Evolutionary conservation across 345 rosid genomes (phyloP).

Genomic region (Schrenkiella parvula): DNA sequence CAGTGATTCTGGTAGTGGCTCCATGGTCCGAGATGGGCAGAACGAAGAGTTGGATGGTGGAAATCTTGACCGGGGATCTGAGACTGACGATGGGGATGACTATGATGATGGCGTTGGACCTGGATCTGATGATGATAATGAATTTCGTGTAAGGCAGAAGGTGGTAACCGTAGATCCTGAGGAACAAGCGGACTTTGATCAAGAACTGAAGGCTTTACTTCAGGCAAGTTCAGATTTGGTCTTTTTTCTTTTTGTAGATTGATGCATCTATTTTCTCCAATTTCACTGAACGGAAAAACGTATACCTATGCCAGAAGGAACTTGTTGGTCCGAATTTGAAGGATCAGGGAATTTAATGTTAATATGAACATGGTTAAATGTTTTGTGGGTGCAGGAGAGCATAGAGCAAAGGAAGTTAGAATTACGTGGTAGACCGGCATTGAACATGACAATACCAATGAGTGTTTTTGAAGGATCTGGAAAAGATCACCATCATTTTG

Average conservation of each 20-base stretch:
- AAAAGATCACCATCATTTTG: slow-evolving; percentile 79
- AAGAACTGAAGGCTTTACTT: slow-evolving; percentile 86
- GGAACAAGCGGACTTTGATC: slow-evolving; percentile 77
- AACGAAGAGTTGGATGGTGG: slow-evolving; percentile 83
- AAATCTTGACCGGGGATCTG: slow-evolving; percentile 65
- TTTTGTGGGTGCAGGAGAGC: slow-evolving; percentile 72
- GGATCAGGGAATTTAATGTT: neutral
- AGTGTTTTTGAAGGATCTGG: slow-evolving; percentile 85
- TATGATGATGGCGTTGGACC: slow-evolving; percentile 66
- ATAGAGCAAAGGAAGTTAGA: slow-evolving; percentile 95
- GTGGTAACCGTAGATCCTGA: slow-evolving; percentile 70
- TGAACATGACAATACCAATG: slow-evolving; percentile 93
- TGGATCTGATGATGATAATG: slow-evolving; percentile 85
- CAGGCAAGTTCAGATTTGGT: slow-evolving; percentile 52
- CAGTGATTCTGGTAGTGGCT: slow-evolving; percentile 85
- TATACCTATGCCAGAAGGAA: neutral
- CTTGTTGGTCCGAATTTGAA: neutral
- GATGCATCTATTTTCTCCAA: neutral
- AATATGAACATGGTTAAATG: neutral
- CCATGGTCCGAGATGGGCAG: slow-evolving; percentile 58
- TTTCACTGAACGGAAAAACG: neutral
- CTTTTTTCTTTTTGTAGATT: neutral
- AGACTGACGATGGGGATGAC: slow-evolving; percentile 65
- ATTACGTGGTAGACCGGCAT: slow-evolving; percentile 74
- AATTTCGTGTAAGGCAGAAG: slow-evolving; percentile 83